phyloP scores from a whole-genome alignment of 169 alveolate genomes.

The Blepharisma undulans region DNA sequence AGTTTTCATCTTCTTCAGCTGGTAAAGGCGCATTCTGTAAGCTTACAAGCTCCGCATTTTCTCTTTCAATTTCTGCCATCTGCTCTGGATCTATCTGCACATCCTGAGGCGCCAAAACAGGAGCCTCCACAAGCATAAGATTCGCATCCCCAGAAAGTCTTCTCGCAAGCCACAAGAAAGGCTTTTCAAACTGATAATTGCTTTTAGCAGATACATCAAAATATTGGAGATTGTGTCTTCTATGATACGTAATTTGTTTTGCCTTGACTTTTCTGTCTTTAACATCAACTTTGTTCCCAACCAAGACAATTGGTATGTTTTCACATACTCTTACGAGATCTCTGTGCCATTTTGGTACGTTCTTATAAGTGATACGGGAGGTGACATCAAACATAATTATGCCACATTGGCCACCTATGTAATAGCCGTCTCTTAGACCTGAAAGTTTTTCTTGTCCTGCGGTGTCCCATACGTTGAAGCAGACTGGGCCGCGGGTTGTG shows the following conservation, averaged over 20 bases:
- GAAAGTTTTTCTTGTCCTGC: constrained; percentile 99
- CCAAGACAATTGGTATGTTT: constrained; percentile 97
- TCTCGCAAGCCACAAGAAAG: constrained; percentile 97
- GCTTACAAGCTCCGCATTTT: neutral
- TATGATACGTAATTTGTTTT: constrained; percentile 96
- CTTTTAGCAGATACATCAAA: constrained; percentile 98
- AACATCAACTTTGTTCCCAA: constrained; percentile 98
- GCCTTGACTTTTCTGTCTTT: constrained; percentile 99
- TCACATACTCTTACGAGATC: constrained; percentile 99
- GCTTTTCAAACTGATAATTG: constrained; percentile 98
- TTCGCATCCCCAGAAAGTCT: constrained; percentile 83
- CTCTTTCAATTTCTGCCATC: constrained; percentile 12
- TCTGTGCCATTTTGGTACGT: constrained; percentile 99
- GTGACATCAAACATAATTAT: constrained; percentile 99
- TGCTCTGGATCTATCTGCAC: constrained; percentile 43
- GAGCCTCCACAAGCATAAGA: constrained; percentile 46
- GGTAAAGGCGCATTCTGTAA: constrained; percentile 33
- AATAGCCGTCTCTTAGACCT: constrained; percentile 99
- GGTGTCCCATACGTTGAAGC: constrained; percentile 99
- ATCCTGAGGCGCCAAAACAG: constrained; percentile 42
- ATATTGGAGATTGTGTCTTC: constrained; percentile 97
- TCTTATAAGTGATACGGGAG: constrained; percentile 99
- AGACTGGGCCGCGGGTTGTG: constrained; percentile 95
- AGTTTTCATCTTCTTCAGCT: constrained; percentile 2
- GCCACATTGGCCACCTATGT: constrained; percentile 98